Evolutionary conservation across 176 grass and related monocot species (phyloP).

Genomic region (Oryza glumipatula): DNA sequence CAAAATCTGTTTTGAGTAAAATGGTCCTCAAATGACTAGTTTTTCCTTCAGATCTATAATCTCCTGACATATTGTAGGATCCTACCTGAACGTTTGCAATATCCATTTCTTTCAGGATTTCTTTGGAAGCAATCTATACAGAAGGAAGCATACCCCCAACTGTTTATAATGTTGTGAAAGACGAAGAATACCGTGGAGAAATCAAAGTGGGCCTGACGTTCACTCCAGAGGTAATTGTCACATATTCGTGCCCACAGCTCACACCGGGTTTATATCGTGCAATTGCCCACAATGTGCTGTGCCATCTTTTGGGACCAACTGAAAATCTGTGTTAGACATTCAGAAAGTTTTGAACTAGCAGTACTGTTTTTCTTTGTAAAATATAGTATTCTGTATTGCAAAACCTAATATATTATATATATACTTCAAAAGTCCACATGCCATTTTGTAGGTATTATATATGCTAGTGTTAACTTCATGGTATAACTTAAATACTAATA

Average conservation of each 20-base stretch:
- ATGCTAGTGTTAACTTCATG: not conserved
- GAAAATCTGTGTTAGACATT: not conserved
- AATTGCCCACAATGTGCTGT: not conserved
- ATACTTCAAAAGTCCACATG: not conserved
- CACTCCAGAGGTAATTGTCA: conserved; percentile 58
- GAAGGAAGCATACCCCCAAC: conserved; percentile 64
- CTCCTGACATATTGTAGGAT: not conserved
- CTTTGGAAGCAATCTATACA: conserved; percentile 53
- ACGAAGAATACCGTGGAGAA: conserved; percentile 76
- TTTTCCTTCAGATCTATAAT: not conserved
- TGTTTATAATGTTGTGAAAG: conserved; percentile 82
- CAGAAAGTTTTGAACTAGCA: not conserved
- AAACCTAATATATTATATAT: not conserved
- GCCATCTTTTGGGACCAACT: not conserved
- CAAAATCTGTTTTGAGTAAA: not conserved
- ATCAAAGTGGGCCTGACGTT: conserved; percentile 78
- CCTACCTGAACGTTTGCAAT: not conserved
- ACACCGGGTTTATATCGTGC: not conserved
- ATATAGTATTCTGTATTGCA: not conserved
- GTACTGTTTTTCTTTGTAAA: not conserved
- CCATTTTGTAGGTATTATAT: not conserved
- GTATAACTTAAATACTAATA: not conserved
- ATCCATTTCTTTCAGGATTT: conserved; percentile 50
- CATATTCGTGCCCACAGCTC: not conserved
- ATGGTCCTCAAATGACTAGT: not conserved